These are phyloP conservation scores for Arachnomyces sp. DNA, from an alignment of 2,329 filamentous ascomycete genomes.

Conservation along the genomic window DNA sequence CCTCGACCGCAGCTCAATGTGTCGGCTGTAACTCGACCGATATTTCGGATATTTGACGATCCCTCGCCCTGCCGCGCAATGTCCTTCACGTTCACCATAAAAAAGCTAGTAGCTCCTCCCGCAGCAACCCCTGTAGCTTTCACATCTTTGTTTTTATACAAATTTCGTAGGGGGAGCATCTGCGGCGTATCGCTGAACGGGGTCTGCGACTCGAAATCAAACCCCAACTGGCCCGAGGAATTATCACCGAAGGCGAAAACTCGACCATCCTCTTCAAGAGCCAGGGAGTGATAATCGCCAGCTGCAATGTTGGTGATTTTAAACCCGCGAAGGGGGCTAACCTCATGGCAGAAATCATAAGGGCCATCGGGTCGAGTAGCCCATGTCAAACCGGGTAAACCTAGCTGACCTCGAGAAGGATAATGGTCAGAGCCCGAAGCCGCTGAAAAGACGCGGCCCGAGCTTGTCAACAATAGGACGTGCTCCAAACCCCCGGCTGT, in stretches of 20 bases:
- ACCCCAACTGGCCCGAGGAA: constrained; percentile 80
- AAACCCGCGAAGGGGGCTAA: constrained; percentile 61
- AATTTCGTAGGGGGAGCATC: constrained; percentile 58
- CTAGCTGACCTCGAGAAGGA: constrained; percentile 77
- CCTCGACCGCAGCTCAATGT: constrained; percentile 83
- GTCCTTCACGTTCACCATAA: constrained; percentile 69
- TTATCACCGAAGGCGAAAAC: constrained; percentile 91
- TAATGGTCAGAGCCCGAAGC: constrained; percentile 70
- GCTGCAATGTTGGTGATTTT: constrained; percentile 67
- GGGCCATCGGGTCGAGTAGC: constrained; percentile 64
- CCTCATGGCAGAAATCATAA: constrained; percentile 75
- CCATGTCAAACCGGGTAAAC: constrained; percentile 76
- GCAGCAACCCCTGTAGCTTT: constrained; percentile 71
- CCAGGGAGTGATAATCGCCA: constrained; percentile 80
- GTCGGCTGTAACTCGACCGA: constrained; percentile 59
- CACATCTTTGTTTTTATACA: constrained; percentile 61
- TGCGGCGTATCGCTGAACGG: constrained; percentile 61
- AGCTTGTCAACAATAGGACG: constrained; percentile 72
- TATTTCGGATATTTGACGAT: constrained; percentile 29
- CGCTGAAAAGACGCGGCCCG: constrained; percentile 80
- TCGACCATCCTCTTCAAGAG: constrained; percentile 64
- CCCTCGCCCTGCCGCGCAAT: constrained; percentile 42
- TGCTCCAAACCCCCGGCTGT: constrained; percentile 78
- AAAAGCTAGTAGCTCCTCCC: constrained; percentile 79
- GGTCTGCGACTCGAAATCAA: constrained; percentile 56